A percentile compares a stretch with the other conserved stretches of the same genome.
Evolutionary conservation across 371 early-diverging fungal species (phyloP).

Genomic region (Fennellomyces sp.): DNA sequence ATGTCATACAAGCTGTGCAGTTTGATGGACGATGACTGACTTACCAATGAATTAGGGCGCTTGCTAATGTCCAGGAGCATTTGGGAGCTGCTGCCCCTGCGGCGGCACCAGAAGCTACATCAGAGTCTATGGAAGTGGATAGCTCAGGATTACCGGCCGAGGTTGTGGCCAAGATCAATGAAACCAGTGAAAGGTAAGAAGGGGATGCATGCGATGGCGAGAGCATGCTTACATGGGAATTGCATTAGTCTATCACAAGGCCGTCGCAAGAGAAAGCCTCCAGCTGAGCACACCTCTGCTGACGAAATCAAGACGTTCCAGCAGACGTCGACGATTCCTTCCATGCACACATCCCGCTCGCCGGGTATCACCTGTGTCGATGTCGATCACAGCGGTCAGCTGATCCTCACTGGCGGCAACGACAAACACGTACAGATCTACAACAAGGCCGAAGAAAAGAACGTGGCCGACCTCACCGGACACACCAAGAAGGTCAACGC

Average conservation of each 20-base stretch:
- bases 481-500: slow-evolving; percentile 79
- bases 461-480: slow-evolving; percentile 75
- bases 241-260: slow-evolving; percentile 59
- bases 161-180: slow-evolving; percentile 61
- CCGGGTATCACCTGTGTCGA: slow-evolving; percentile 82
- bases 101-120: slow-evolving; percentile 43
- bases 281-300: slow-evolving; percentile 67
- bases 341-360: slow-evolving; percentile 76
- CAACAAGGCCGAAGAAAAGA: slow-evolving; percentile 64
- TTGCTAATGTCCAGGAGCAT: slow-evolving; percentile 74
- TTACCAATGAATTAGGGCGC: slow-evolving; percentile 42
- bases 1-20: slow-evolving; percentile 19
- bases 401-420: slow-evolving; percentile 80
- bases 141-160: slow-evolving; percentile 48
- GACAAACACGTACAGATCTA: slow-evolving; percentile 81
- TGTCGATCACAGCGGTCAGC: slow-evolving; percentile 59
- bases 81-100: slow-evolving; percentile 46
- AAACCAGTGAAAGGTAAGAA: slow-evolving; percentile 59
- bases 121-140: slow-evolving; percentile 71
- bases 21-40: background rate
- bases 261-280: slow-evolving; percentile 88
- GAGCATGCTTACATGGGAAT: background rate
- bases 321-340: slow-evolving; percentile 56
- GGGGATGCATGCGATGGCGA: background rate
- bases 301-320: slow-evolving; percentile 70